Conservation (phyloP, 441 rosid genomes). For the Mallotus repandus region DNA sequence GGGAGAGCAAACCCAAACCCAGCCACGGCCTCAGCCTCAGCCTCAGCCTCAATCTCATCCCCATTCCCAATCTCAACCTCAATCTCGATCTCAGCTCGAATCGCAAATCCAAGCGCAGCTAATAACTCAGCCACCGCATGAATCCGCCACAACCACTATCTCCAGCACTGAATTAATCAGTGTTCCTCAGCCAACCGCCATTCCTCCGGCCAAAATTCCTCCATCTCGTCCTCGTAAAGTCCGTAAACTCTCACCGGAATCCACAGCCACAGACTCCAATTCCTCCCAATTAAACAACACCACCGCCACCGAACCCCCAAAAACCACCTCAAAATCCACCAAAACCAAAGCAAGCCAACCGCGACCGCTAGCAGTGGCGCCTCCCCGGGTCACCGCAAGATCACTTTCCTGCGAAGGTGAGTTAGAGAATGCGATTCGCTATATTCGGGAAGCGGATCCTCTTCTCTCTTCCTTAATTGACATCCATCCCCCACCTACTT, state of each 20-base stretch:
- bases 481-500: conserved; percentile 62
- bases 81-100: not conserved
- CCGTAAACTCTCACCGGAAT: conserved; percentile 68
- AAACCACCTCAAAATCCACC: conserved; percentile 9
- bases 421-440: conserved; percentile 65
- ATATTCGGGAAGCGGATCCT: conserved; percentile 76
- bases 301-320: conserved; percentile 21
- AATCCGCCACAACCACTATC: conserved; percentile 29
- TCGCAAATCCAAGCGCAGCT: conserved; percentile 15
- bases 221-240: conserved; percentile 89
- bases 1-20: conserved; percentile 64
- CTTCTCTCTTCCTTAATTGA: conserved; percentile 52
- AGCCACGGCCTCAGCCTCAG: conserved; percentile 14
- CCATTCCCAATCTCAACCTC: conserved; percentile 9
- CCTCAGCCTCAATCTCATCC: not conserved
- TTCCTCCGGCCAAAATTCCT: conserved; percentile 81
- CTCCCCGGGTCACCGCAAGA: conserved; percentile 52
- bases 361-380: conserved; percentile 32
- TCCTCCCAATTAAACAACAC: conserved; percentile 4
- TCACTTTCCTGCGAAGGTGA: conserved; percentile 86
- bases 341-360: conserved; percentile 34
- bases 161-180: conserved; percentile 30
- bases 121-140: conserved; percentile 12
- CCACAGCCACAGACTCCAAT: conserved; percentile 18
- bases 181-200: conserved; percentile 32